Percentiles rank a stretch among this genome's conserved stretches.
Conservation (phyloP, 495 filamentous ascomycete genomes). For the Annulohypoxylon nitens region DNA sequence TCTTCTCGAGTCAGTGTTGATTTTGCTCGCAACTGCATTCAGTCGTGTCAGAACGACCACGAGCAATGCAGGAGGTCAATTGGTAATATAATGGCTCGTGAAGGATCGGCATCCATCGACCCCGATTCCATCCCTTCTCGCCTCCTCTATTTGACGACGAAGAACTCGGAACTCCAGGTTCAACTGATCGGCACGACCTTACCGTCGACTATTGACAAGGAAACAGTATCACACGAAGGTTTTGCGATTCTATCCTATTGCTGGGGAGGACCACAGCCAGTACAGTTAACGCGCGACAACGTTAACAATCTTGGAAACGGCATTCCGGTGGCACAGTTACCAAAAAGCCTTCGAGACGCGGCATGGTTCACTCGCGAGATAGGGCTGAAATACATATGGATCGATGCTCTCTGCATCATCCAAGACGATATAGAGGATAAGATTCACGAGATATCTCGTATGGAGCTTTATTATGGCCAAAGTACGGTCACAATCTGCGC, state of each 20-base stretch:
- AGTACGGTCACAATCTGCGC: constrained; percentile 44
- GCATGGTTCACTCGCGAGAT: constrained; percentile 38
- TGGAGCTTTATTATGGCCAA: constrained; percentile 45
- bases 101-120: constrained; percentile 3
- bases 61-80: constrained; percentile 19
- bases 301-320: constrained; percentile 2
- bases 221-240: constrained; percentile 21
- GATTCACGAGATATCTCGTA: constrained; percentile 39
- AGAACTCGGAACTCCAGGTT: constrained; percentile 10
- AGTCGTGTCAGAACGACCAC: constrained; percentile 21
- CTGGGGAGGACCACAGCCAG: constrained; percentile 41
- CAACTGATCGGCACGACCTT: constrained; percentile 20
- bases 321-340: constrained; percentile 21
- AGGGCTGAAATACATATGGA: constrained; percentile 48
- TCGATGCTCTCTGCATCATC: constrained; percentile 51
- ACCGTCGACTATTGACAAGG: constrained; percentile 8
- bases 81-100: constrained; percentile 1
- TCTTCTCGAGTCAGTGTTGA: constrained; percentile 18
- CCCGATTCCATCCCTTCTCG: constrained; percentile 21
- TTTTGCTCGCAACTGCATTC: constrained; percentile 25
- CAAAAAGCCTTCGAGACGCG: constrained; percentile 37
- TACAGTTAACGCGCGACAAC: constrained; percentile 25
- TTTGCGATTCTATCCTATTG: constrained; percentile 42
- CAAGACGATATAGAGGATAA: constrained; percentile 49
- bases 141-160: constrained; percentile 4